Evolutionary conservation across 768 basidiomycete species (phyloP), one percentile per base, ranked within the genome.

Genomic region (Lactarius akahatsu): DNA sequence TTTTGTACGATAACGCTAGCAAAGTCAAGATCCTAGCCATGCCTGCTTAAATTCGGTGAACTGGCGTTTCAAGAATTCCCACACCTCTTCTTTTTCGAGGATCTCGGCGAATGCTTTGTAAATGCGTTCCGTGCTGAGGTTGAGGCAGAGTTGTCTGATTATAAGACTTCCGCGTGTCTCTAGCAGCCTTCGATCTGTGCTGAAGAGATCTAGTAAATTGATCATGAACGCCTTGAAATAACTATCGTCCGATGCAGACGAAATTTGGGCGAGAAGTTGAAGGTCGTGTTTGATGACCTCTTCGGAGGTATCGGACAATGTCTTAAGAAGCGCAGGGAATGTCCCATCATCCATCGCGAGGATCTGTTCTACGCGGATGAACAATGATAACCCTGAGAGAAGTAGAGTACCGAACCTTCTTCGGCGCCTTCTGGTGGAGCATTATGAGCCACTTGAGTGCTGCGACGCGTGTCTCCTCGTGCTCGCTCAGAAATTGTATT

Each of bases 1-100:
- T 98, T 98, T 79, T 97, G 94, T 18, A 99, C 94, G 76, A 99
- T 98, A 68, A 92, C 90, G 72, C 95, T 94, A 2, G 96, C 96
- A 76, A 98, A 98, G 75, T 98, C 97, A 50, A 98, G 84, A 75
- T 99, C 97, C 94, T 96, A 59, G 32, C 3, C 2, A 54, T 38
- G 66, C 28, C 26, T 34, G 32, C 34, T 70, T 45, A 47, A 50
- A 30, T 4, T 64, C 34, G 57, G 30, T 23, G 9, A 28, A 32
- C 7, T 36, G n/a, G 23, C 6, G 23, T 15, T 26, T 52, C 38
- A 62, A 9, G 38, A 23, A 50, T 32, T 50, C 16, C 7, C 61
- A 47, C 55, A 94, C 96, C 80, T 98, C 97, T 79, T 99, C 97
- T 75, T 95, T 96, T 79, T 98, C 97, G 71, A 99, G 76, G 41